These are phyloP conservation scores for Talaromyces sp. DNA, from an alignment of 2,329 filamentous ascomycete species.

Conservation along the genomic window DNA sequence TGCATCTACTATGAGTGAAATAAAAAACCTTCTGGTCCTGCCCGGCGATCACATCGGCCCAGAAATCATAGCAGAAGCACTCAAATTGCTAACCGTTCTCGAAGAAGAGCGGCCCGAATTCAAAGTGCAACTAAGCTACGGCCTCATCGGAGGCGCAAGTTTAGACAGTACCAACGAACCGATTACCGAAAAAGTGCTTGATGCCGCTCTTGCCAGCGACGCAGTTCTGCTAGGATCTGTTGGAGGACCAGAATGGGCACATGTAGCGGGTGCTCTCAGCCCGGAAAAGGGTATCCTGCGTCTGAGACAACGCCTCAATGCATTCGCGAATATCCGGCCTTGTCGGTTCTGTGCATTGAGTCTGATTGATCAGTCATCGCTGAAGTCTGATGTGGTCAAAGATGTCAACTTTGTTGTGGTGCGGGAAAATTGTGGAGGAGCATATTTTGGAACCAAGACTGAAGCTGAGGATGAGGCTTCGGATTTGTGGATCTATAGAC, in stretches of 20 bases:
- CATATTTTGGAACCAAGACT: conserved; percentile 49
- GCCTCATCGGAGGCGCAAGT: conserved; percentile 72
- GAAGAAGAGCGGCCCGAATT: conserved; percentile 1
- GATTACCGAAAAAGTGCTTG: conserved; percentile 70
- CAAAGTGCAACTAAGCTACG: conserved; percentile 9
- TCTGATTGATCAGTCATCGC: conserved; percentile 35
- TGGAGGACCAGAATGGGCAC: conserved; percentile 80
- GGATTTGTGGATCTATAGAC: conserved; percentile 49
- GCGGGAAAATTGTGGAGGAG: conserved; percentile 51
- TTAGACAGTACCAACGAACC: conserved; percentile 71
- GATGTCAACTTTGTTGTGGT: conserved; percentile 51
- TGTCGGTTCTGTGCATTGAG: conserved; percentile 47
- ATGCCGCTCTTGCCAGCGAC: conserved; percentile 69
- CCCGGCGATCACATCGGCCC: conserved; percentile 12
- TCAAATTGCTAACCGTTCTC: conserved; percentile 1
- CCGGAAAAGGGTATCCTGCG: conserved; percentile 73
- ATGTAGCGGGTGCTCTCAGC: conserved; percentile 59
- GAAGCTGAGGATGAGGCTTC: conserved; percentile 45
- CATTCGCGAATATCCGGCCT: conserved; percentile 52
- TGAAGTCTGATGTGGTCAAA: conserved; percentile 45
- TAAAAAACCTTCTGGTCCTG: conserved; percentile 6
- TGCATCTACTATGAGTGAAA: not conserved
- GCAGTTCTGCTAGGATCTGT: conserved; percentile 80
- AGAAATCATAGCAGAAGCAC: conserved; percentile 11
- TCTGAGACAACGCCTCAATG: conserved; percentile 59